Base-by-base conservation (phyloP, 768 basidiomycete species). In the Tylopilus balloui region DNA sequence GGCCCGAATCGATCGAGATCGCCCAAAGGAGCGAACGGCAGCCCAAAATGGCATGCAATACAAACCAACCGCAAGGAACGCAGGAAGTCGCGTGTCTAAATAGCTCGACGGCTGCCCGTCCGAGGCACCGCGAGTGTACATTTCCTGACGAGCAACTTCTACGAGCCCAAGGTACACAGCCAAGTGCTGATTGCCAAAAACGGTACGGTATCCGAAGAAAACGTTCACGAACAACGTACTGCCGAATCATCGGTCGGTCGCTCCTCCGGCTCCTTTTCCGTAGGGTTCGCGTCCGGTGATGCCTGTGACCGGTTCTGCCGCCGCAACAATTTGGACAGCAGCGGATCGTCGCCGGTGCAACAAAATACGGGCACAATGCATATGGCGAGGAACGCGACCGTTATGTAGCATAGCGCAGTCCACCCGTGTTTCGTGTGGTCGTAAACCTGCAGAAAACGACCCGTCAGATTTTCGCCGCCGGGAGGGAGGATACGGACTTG, bases 361-460 rank as follows among this genome's bases (percentile, higher is more conserved):
- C 68, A 70, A 39, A 75, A 65, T 0, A 72, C 62, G 7, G 82
- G 62, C 1, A 71, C n/a, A 31, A 74, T 37, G 55, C 73, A 57
- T 11, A 74, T 24, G 13, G 60, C 46, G 23, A 80, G 63, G 11
- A 83, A 49, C 3, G 71, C 75, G 3, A 71, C 65, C 12, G 73
- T 69, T 13, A 86, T 59, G 23, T 78, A 56, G 52, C 76, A 81
- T 10, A 88, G 59, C 14, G 73, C 78, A 43, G 74, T 66, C 86
- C 86, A 88, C 4, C 86, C 86, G 14, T 71, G 64, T 27, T 51
- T 62, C 27, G 74, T 51, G 59, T 76, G 77, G 51, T 78, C 76
- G 55, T 84, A 87, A 23, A 88, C 73, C 84, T 88, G 27, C 8
- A 42, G 8, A 28, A 17, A 32, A 54, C n/a, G 44, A 47, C 19